Evolutionary conservation across 345 rosid species (phyloP), one percentile per base, ranked within the genome.

Genomic region (Salix koriyanagi): DNA sequence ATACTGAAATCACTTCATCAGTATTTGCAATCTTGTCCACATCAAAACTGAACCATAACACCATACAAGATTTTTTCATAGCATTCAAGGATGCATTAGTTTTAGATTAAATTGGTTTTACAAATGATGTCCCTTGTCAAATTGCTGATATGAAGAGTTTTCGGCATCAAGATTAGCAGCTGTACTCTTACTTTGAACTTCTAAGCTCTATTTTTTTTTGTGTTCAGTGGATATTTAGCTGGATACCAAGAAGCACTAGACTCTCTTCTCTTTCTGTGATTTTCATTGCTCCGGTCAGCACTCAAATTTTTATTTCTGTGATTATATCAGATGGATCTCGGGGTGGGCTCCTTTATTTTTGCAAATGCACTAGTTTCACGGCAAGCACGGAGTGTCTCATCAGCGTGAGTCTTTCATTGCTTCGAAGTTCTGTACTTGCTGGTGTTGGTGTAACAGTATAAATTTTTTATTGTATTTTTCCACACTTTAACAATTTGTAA

Each of bases 331-430:
- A 93, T 93, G 99, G 98, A 93, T 88, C 88, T 93, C 76, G 99
- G 99, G 44, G 98, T 96, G 71, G 99, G 98, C 72, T 93, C 96
- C 76, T 96, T 96, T 89, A 89, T 91, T 39, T 52, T 91, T 56
- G 89, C 89, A 54, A 91, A 93, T 82, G 84, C 99, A 75, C 78
- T 93, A 74, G 92, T 90, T 74, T 95, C 97, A 72, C 87, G 90
- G 19, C 94, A 93, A 91, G 98, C 99, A 48, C 88, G 94, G 23
- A 76, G 85, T 48, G 52, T 87, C 79, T 83, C 89, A 70, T 84
- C 91, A 69, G 76, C 74, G 97, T 93, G 66, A 80, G 97, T 76
- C 54, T 10, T 76, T 39, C 19, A 71, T 15, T 69, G 52, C 58
- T 75, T 60, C 65, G 44, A 60, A 30, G 42, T 34, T 79, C 46